Evolutionary conservation across 192 early-diverging fungal species (phyloP).

Genomic region (Backusella tuberculispora): DNA sequence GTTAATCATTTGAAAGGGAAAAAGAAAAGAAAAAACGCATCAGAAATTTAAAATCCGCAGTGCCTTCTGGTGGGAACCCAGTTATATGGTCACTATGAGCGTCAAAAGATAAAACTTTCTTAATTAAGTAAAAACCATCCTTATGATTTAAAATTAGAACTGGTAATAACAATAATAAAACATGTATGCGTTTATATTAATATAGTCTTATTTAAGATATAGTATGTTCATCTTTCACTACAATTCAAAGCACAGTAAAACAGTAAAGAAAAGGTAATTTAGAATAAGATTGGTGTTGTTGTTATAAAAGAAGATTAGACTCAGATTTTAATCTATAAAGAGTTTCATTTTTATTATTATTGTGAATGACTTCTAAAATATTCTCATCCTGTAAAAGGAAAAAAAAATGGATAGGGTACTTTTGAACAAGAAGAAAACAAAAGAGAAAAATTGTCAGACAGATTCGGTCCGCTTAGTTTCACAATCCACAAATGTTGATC

Average conservation of each 20-base stretch:
- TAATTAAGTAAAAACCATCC: too few relatives aligned
- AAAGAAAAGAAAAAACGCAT: too few relatives aligned
- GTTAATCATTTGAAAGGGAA: too few relatives aligned
- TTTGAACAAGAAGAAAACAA: neutral
- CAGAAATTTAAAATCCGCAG: too few relatives aligned
- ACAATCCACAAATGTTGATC: slow-evolving; percentile 3
- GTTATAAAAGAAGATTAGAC: neutral
- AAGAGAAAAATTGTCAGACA: slow-evolving; percentile 3
- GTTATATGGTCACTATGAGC: too few relatives aligned
- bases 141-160: too few relatives aligned
- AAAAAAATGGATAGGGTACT: slow-evolving; percentile 6
- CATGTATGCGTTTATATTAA: neutral
- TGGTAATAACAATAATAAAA: neutral
- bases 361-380: too few relatives aligned
- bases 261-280: neutral
- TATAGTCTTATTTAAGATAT: neutral
- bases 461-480: slow-evolving; percentile 2
- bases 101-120: too few relatives aligned
- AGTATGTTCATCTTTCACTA: neutral
- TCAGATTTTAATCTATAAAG: neutral
- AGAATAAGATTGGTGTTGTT: neutral
- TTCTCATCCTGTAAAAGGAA: slow-evolving; percentile 9
- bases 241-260: neutral
- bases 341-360: slow-evolving; percentile 2
- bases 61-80: too few relatives aligned